Evolutionary conservation across 441 rosid species (phyloP), one percentile per base, ranked within the genome.

Genomic region (Theobroma grandiflorum): DNA sequence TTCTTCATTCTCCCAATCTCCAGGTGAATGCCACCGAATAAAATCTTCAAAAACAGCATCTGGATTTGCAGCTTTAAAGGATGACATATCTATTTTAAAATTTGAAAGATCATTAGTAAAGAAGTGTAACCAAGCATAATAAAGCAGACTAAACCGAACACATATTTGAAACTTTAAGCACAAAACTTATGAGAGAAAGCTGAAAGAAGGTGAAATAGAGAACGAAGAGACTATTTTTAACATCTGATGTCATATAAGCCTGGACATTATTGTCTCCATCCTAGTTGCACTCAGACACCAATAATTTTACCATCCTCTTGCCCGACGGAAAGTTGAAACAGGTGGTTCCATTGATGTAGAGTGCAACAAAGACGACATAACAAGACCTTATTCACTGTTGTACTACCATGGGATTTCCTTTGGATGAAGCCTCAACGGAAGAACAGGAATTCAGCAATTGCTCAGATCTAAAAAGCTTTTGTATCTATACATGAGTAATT

Each of bases 21-120:
- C 95, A 47, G 99, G 99, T 71, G 99, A 97, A 85, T 97, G 98
- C 99, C 99, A 97, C 81, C 98, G 91, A 75, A 97, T 95, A 79
- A 97, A 97, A 88, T 97, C 99, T 87, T 95, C 99, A 78, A 97
- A 97, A 45, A 93, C 84, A 58, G 98, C 96, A 82, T 90, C 92
- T 61, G 99, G 98, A 84, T 97, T 97, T 83, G 99, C 98, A 67
- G 99, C 99, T 95, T 97, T 95, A 87, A 97, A 97, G 82, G 97
- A 99, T 43, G 98, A 93, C 99, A 97, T 97, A 85, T 97, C 99
- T 97, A 80, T 78, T 82, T 85, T 76, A 83, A 67, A 76, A 72
- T 78, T 79, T 33, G 16, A 65, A 37, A 66, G 42, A 49, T 59
- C 2, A 26, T 75, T 10, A 65, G 68, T 68, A 74, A 80, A 63